Evolutionary conservation across 1,139 yeast genomes (phyloP).

Genomic region (Scheffersomyces titani): DNA sequence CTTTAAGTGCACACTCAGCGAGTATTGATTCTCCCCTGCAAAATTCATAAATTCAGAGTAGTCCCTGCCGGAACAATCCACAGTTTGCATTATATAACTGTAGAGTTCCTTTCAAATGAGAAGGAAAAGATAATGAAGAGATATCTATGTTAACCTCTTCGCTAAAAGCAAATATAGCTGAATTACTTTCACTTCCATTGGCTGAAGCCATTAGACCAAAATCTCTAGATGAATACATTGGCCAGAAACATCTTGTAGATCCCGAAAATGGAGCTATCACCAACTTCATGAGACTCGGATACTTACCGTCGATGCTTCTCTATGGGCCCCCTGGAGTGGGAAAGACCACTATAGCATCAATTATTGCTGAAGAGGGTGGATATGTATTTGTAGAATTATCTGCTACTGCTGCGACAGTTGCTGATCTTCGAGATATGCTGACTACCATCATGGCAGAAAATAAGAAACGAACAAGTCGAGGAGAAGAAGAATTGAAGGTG

Average conservation of each 20-base stretch:
- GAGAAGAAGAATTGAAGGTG: slow-evolving; percentile 21
- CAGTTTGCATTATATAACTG: background rate
- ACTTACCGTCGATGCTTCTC: slow-evolving; percentile 46
- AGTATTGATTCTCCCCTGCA: background rate
- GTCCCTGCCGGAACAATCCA: background rate
- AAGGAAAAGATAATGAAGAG: background rate
- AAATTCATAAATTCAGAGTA: background rate
- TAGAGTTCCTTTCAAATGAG: background rate
- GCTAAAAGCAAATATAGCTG: background rate
- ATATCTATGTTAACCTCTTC: background rate
- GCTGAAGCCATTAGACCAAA: slow-evolving; percentile 31
- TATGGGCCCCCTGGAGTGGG: slow-evolving; percentile 52
- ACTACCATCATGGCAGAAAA: slow-evolving; percentile 25
- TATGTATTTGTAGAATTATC: slow-evolving; percentile 42
- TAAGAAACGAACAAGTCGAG: slow-evolving; percentile 13
- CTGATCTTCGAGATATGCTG: slow-evolving; percentile 29
- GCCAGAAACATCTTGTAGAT: slow-evolving; percentile 38
- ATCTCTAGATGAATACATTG: slow-evolving; percentile 29
- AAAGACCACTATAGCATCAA: slow-evolving; percentile 44
- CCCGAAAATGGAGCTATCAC: slow-evolving; percentile 28
- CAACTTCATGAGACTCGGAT: slow-evolving; percentile 36
- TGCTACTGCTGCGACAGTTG: slow-evolving; percentile 40
- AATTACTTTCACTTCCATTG: slow-evolving; percentile 15
- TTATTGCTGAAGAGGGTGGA: slow-evolving; percentile 33
- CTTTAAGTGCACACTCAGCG: background rate